These are phyloP conservation scores for Fusarium guadeloupense DNA, from an alignment of 2,329 filamentous ascomycete genomes.

Conservation along the genomic window DNA sequence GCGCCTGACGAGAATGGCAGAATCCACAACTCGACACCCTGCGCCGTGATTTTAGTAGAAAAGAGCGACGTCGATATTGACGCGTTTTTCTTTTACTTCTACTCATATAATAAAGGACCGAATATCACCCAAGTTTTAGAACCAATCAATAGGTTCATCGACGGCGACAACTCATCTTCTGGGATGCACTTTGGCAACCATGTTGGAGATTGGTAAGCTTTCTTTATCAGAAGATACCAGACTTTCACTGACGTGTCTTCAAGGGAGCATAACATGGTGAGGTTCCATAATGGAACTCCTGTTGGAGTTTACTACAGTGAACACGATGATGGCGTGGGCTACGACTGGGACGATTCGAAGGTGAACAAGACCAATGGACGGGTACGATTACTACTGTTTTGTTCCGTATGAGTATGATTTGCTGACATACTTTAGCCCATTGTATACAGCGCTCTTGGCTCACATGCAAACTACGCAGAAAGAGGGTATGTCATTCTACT, in stretches of 20 bases:
- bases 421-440: constrained; percentile 42
- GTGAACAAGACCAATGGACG: constrained; percentile 40
- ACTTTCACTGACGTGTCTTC: background rate
- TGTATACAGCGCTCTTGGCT: constrained; percentile 48
- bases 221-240: accelerated
- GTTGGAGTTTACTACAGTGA: constrained; percentile 45
- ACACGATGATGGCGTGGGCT: constrained; percentile 39
- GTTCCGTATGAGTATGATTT: accelerated
- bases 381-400: constrained; percentile 25
- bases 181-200: constrained; percentile 47
- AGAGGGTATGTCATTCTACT: constrained; percentile 37
- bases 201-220: constrained; percentile 43
- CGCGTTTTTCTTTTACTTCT: constrained; percentile 50
- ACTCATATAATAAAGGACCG: constrained; percentile 46
- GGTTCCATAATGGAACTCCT: constrained; percentile 41
- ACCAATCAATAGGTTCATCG: constrained; percentile 39
- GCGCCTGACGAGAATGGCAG: constrained; percentile 32
- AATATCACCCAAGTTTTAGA: constrained; percentile 47
- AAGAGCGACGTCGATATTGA: constrained; percentile 42
- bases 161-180: constrained; percentile 1
- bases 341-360: constrained; percentile 43
- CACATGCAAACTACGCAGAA: constrained; percentile 48
- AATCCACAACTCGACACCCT: constrained; percentile 42
- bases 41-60: constrained; percentile 46
- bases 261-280: constrained; percentile 44